Evolutionary conservation across 2,329 filamentous ascomycete species (phyloP).

Genomic region (Madurella fahalii): DNA sequence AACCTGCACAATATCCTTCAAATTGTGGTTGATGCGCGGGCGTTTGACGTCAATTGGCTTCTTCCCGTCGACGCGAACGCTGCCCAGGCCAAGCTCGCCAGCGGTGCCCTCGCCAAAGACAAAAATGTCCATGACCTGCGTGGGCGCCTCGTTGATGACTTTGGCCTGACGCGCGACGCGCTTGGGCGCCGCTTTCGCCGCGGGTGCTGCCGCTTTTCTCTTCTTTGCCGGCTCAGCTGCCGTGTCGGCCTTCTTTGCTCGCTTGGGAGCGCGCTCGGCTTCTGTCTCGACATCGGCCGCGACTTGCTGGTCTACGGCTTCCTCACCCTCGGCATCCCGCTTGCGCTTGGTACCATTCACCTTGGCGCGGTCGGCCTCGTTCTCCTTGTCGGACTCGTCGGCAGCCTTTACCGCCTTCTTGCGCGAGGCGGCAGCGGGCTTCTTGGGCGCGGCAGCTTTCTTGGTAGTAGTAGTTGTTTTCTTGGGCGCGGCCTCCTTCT

Average conservation of each 20-base stretch:
- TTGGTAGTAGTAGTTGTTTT: slow-evolving; percentile 17
- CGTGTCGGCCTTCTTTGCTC: slow-evolving; percentile 27
- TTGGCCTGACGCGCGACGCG: slow-evolving; percentile 21
- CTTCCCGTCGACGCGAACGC: slow-evolving; percentile 56
- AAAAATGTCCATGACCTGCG: slow-evolving; percentile 64
- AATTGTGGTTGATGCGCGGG: slow-evolving; percentile 63
- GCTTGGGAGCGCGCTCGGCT: slow-evolving; percentile 18
- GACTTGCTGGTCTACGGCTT: slow-evolving; percentile 19
- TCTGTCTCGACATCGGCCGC: slow-evolving; percentile 13
- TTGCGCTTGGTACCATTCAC: slow-evolving; percentile 28
- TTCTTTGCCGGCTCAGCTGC: slow-evolving; percentile 31
- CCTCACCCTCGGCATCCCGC: slow-evolving; percentile 22
- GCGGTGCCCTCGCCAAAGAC: slow-evolving; percentile 76
- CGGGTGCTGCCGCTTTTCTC: slow-evolving; percentile 33
- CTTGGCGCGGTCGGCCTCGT: slow-evolving; percentile 23
- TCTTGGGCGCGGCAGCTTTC: slow-evolving; percentile 18
- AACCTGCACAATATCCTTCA: slow-evolving; percentile 68
- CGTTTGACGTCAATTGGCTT: slow-evolving; percentile 68
- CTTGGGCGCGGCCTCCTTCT: slow-evolving; percentile 22
- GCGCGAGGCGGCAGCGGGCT: slow-evolving; percentile 1
- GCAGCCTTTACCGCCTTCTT: slow-evolving; percentile 18
- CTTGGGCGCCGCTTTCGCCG: slow-evolving; percentile 19
- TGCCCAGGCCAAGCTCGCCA: slow-evolving; percentile 79
- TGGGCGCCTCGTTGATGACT: slow-evolving; percentile 60
- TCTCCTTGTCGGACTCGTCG: slow-evolving; percentile 27